phyloP scores from a whole-genome alignment of 2,329 filamentous ascomycete genomes.

The Colletotrichum agaves region DNA sequence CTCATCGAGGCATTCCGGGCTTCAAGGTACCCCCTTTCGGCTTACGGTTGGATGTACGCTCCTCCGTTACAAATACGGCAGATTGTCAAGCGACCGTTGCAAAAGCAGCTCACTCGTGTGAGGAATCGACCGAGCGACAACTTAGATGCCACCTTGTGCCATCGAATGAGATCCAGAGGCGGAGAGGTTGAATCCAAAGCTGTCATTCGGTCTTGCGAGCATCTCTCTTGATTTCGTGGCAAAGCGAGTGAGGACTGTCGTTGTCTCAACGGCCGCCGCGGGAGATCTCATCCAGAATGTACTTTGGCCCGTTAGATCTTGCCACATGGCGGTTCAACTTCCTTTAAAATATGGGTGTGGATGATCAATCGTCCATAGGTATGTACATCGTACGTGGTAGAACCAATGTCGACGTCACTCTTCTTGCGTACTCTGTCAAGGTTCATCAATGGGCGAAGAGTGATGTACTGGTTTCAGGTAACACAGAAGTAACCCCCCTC shows the following conservation, averaged over 20 bases:
- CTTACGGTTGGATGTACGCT: conserved; percentile 19
- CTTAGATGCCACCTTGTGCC: background rate
- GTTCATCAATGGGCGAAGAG: background rate
- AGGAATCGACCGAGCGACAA: conserved; percentile 20
- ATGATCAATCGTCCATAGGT: no score
- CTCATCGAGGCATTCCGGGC: conserved; percentile 5
- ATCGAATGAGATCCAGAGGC: no score
- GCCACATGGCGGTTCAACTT: conserved; percentile 19
- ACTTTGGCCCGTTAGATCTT: background rate
- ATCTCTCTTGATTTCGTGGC: background rate
- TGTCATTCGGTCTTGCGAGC: background rate
- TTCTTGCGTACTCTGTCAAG: no score
- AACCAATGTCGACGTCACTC: no score
- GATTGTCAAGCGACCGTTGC: conserved; percentile 22
- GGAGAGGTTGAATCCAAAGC: no score
- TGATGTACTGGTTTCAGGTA: background rate
- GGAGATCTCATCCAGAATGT: background rate
- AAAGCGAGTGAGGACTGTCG: background rate
- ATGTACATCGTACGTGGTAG: no score
- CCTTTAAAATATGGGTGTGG: no score
- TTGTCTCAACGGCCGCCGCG: conserved; percentile 1
- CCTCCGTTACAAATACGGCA: conserved; percentile 20
- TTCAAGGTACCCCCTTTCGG: conserved; percentile 17
- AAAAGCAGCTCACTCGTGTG: background rate
- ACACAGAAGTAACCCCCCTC: background rate